phyloP scores from a whole-genome alignment of 1,284 basidiomycete species.

The Cryptococcus jaspeensis region DNA sequence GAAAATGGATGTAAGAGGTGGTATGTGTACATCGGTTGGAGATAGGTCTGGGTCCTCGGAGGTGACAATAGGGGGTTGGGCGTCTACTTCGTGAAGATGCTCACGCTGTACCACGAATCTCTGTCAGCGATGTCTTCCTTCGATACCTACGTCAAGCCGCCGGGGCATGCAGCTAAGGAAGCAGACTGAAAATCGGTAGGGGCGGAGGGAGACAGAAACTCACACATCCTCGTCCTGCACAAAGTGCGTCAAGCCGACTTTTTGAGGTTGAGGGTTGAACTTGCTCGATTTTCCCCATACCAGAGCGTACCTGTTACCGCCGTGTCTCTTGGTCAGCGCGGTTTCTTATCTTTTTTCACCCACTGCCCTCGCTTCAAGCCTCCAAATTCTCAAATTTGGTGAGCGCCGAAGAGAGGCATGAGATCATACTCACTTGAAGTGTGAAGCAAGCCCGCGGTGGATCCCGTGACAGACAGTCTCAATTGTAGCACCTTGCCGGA shows the following conservation, averaged over 20 bases:
- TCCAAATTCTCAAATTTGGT: too few species aligned
- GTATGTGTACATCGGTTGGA: too few species aligned
- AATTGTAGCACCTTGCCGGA: conserved; percentile 87
- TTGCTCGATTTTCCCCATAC: conserved; percentile 92
- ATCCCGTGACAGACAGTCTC: conserved; percentile 93
- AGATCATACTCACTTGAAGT: conserved; percentile 62
- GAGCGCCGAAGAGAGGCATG: not conserved
- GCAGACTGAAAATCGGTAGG: too few species aligned
- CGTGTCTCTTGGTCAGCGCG: not conserved
- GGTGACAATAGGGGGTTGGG: too few species aligned
- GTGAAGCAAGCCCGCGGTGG: conserved; percentile 81
- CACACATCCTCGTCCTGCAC: conserved; percentile 95
- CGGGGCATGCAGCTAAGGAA: too few species aligned
- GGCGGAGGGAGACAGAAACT: conserved; percentile 48
- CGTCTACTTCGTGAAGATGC: conserved; percentile 54
- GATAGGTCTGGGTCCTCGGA: too few species aligned
- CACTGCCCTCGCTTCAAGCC: too few species aligned
- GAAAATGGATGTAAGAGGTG: too few species aligned
- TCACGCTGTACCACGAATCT: conserved; percentile 33
- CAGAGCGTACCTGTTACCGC: conserved; percentile 65
- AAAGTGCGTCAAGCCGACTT: conserved; percentile 79
- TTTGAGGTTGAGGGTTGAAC: conserved; percentile 88
- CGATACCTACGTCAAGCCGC: not conserved
- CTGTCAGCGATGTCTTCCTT: not conserved
- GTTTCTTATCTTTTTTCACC: too few species aligned